Evolutionary conservation across 768 basidiomycete genomes (phyloP).

Genomic region (Lepiota venenata): DNA sequence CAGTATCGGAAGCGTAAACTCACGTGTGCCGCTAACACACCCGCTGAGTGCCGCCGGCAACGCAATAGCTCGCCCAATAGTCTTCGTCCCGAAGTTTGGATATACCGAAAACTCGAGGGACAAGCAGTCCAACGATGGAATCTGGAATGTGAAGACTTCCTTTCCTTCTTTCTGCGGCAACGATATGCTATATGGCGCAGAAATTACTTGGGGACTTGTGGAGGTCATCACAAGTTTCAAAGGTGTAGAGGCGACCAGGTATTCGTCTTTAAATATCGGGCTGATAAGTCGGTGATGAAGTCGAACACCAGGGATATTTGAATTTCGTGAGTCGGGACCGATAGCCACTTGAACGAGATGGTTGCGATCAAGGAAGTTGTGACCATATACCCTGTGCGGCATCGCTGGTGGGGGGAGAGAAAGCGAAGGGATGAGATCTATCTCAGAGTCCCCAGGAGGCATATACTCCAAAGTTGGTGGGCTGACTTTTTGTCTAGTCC

Average conservation of each 20-base stretch:
- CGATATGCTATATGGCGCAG: conserved; percentile 88
- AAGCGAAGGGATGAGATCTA: conserved; percentile 92
- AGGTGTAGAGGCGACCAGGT: conserved; percentile 71
- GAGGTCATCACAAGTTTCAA: conserved; percentile 94
- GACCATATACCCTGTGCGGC: conserved; percentile 96
- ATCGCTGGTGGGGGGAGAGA: conserved; percentile 97
- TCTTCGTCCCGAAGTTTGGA: conserved; percentile 96
- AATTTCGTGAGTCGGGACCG: conserved; percentile 53
- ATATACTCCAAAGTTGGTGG: conserved; percentile 37
- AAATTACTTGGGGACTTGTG: conserved; percentile 71
- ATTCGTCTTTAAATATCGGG: conserved; percentile 62
- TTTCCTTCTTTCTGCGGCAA: conserved; percentile 73
- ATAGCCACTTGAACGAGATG: conserved; percentile 85
- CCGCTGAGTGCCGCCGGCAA: conserved; percentile 69
- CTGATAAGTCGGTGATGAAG: conserved; percentile 74
- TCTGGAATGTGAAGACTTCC: conserved; percentile 85
- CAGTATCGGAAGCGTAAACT: conserved; percentile 73
- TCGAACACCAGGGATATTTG: conserved; percentile 47
- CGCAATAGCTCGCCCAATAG: conserved; percentile 90
- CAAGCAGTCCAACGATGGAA: conserved; percentile 66
- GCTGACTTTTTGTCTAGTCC: conserved; percentile 22
- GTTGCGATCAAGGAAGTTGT: conserved; percentile 88
- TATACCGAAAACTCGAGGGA: conserved; percentile 92
- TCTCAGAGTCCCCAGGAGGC: conserved; percentile 56
- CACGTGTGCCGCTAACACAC: conserved; percentile 45